Conservation (phyloP, 2,329 filamentous ascomycete species). For the Penicillium vulpinum region DNA sequence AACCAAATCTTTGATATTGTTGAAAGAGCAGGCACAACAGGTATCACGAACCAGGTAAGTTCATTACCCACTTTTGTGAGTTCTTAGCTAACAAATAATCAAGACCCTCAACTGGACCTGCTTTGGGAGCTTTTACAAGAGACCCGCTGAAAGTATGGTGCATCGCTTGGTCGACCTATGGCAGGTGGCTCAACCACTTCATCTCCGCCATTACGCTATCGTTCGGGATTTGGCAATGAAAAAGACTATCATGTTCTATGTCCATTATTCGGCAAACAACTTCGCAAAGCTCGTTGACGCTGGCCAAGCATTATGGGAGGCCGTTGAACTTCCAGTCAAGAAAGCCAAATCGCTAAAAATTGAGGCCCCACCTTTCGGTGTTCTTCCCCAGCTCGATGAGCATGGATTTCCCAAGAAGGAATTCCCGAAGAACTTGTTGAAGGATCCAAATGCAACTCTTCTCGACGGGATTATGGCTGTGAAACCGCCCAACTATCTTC, state of each 20-base stretch:
- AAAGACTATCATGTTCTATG: conserved; percentile 52
- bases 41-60: conserved; percentile 51
- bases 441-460: conserved; percentile 46
- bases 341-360: conserved; percentile 32
- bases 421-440: conserved; percentile 37
- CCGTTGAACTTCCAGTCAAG: conserved; percentile 45
- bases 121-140: conserved; percentile 55
- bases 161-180: conserved; percentile 56
- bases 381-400: conserved; percentile 42
- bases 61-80: not conserved
- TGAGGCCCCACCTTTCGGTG: conserved; percentile 33
- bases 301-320: conserved; percentile 55
- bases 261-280: conserved; percentile 56
- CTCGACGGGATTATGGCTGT: conserved; percentile 39
- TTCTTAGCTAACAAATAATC: not conserved
- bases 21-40: conserved; percentile 47
- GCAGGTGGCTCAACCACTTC: conserved; percentile 58
- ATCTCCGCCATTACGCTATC: conserved; percentile 58
- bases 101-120: conserved; percentile 44
- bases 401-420: conserved; percentile 49
- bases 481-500: conserved; percentile 36
- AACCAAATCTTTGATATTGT: conserved; percentile 57
- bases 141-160: conserved; percentile 56
- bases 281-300: conserved; percentile 55
- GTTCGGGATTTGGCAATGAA: conserved; percentile 55